Percentiles rank a stretch among this genome's conserved stretches.
Conservation (phyloP, 2,329 filamentous ascomycete species). For the Dothideomycetidae sp. region DNA sequence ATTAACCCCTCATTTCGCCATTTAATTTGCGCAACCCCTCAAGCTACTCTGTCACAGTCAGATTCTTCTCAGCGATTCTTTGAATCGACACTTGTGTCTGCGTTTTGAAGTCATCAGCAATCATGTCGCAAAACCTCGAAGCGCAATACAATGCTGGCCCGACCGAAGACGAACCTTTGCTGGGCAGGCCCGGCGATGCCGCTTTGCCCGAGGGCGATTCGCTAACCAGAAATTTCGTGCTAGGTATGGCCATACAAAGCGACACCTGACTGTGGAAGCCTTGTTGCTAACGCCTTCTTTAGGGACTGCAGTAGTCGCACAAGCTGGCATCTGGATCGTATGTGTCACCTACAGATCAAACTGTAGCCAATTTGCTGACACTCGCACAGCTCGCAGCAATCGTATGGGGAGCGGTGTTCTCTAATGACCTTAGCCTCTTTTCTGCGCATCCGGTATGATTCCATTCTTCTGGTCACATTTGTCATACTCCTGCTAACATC, state of each 20-base stretch:
- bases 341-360: slow-evolving; percentile 16
- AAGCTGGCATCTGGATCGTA: slow-evolving; percentile 60
- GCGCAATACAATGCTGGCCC: slow-evolving; percentile 24
- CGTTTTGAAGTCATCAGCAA: no score
- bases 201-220: slow-evolving; percentile 51
- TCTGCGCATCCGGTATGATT: slow-evolving; percentile 73
- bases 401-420: slow-evolving; percentile 65
- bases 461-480: no score
- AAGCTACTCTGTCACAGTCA: no score
- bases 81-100: no score
- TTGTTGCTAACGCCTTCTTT: no score
- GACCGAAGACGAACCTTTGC: slow-evolving; percentile 53
- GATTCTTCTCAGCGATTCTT: no score
- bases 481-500: no score
- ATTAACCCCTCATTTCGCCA: no score
- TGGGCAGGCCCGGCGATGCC: slow-evolving; percentile 58
- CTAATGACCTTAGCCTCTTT: slow-evolving; percentile 61
- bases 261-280: no score
- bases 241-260: no score
- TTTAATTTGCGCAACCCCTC: no score
- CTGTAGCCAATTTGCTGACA: slow-evolving; percentile 11
- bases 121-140: slow-evolving; percentile 40
- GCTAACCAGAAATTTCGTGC: slow-evolving; percentile 56
- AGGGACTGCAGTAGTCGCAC: slow-evolving; percentile 73
- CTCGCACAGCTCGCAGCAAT: slow-evolving; percentile 47